Base-by-base conservation (phyloP, 2,329 filamentous ascomycete species). In the Sporothrix sp. region DNA sequence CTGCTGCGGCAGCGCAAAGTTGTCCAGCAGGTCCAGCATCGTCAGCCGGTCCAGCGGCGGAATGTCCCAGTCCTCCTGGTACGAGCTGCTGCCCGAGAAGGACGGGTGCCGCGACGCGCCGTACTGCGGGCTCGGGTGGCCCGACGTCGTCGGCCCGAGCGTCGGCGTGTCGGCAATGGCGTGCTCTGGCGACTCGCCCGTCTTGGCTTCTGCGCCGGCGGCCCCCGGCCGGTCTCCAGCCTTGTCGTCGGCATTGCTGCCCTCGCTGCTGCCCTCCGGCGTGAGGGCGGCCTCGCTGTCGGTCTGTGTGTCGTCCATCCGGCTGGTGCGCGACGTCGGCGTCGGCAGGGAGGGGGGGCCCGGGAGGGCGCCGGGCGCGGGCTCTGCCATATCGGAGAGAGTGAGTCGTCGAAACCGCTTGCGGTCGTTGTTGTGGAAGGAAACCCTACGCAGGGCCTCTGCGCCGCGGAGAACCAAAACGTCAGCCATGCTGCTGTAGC, bases 1-100 rank as follows among this genome's bases (percentile, higher is more conserved):
- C 59, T 91, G 86, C 61, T 95, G 86, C 1, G 89, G 85, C 28
- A 98, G 73, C 6, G 90, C 87, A 56, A 98, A 81, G 64, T 96
- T 97, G 68, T 96, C 91, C 58, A 98, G 78, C 44, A 98, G 76
- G 63, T 98, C 93, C 60, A 98, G 88, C 52, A 97, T 81, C 35
- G 86, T 90, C 49, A 98, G 73, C 47, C 88, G 85, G 65, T 98
- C 93, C 21, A 96, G 73, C 1, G 91, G 90, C 9, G 90, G 87
- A 55, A 94, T 85, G 20, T 95, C 88, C 78, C 87, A 93, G 63
- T 91, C 88, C 59, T 93, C 87, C 52, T 93, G 86, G 61, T 88
- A 88, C n/a, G 81, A 84, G 65, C 83, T 88, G 66, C 82, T 88
- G 44, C 80, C 82, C n/a, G 87, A 89, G 65, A 89, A 89, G 14